phyloP scores from a whole-genome alignment of 305 asterid species.

The Withania somnifera region DNA sequence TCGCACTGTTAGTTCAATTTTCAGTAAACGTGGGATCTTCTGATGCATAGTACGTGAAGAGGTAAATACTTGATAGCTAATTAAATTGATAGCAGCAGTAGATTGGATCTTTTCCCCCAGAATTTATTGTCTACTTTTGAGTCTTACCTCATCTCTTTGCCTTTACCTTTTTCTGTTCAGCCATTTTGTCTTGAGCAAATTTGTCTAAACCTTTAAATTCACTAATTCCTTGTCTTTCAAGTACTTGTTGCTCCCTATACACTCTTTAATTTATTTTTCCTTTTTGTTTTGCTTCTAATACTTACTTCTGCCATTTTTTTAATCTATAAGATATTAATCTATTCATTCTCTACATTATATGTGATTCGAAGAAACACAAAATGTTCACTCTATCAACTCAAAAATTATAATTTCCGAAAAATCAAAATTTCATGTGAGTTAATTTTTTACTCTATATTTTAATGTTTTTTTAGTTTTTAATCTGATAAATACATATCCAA shows the following conservation, averaged over 20 bases:
- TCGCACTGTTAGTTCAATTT: slow-evolving; percentile 7
- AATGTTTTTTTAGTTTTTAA: background rate
- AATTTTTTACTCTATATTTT: background rate
- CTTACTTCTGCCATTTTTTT: too few relatives aligned
- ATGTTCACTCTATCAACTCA: background rate
- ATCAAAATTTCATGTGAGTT: background rate
- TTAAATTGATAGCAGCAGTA: slow-evolving; percentile 1
- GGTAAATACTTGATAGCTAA: background rate
- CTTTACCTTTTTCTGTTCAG: slow-evolving; percentile 33
- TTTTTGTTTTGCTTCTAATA: background rate
- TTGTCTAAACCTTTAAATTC: slow-evolving; percentile 11
- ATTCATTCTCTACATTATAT: too few relatives aligned
- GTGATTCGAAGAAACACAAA: too few relatives aligned
- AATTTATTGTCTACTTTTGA: slow-evolving; percentile 29
- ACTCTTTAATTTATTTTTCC: background rate
- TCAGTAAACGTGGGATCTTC: slow-evolving; percentile 13
- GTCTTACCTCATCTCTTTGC: slow-evolving; percentile 24
- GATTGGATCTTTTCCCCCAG: background rate
- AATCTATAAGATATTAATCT: too few relatives aligned
- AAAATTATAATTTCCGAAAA: background rate
- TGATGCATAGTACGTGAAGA: background rate
- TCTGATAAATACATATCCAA: background rate
- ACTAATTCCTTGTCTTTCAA: background rate
- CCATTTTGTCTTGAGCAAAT: slow-evolving; percentile 47
- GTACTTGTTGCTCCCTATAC: background rate